Base-by-base conservation (phyloP, 192 early-diverging fungal genomes). In the Podila epicladia region DNA sequence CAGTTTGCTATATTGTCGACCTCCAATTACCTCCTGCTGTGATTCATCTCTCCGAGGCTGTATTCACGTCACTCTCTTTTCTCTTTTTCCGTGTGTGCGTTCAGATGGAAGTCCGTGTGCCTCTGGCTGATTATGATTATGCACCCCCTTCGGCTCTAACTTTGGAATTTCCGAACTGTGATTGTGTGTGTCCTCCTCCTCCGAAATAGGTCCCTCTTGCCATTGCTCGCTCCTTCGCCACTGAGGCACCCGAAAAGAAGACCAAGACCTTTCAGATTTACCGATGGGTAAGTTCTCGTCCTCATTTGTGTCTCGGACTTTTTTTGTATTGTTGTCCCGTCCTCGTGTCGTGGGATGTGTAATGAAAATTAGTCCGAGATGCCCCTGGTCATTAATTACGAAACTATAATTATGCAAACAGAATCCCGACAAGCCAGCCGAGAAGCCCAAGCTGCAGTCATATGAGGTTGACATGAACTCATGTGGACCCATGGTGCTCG, bases 401-500 rank as follows among this genome's bases (percentile, higher is more conserved):
- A 45, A 45, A 45, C 41, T 15, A 45, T 45, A 45, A 45, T 45
- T 45, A 45, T 45, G 41, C 41, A 45, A 13, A 45, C 77, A 94
- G 93, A 90, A 97, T 86, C 97, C 97, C 59, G 97, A 97, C 72
- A 84, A 75, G 19, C 97, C 97, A 2, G 84, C 91, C 1, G 94
- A 90, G 68, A 95, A 97, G 89, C 97, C 97, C 60, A 86, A 84
- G 69, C 87, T 99, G 70, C 92, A 96, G 80, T 89, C 87, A 31
- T 99, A 97, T 88, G 87, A 92, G 86, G 87, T 99, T 41, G 94
- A 99, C 85, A 86, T 99, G 82, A 96, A 94, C 89, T 73, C 87
- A 59, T 96, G 95, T 77, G 97, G 97, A 37, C 97, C 97, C 62
- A 99, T 99, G 97, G 90, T 97, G 12, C 88, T 98, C 41, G 96